Percentiles rank a stretch among this genome's conserved stretches.
phyloP scores from a whole-genome alignment of 2,329 filamentous ascomycete genomes.

The Fusarium euwallaceae region DNA sequence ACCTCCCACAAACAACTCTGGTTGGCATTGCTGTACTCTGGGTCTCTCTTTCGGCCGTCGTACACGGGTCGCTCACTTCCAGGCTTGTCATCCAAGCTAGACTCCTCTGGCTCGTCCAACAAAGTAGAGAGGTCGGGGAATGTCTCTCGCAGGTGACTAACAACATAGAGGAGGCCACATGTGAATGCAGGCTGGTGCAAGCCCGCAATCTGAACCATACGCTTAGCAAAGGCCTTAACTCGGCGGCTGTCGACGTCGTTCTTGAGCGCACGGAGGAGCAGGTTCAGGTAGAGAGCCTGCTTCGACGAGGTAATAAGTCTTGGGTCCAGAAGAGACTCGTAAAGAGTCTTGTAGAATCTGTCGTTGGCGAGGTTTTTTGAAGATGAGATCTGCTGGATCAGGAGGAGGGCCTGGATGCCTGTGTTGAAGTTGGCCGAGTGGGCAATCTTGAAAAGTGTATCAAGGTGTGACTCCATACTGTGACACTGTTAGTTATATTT shows the following conservation, averaged over 20 bases:
- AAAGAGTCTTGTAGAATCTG: conserved; percentile 93
- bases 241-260: conserved; percentile 90
- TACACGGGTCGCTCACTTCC: conserved; percentile 65
- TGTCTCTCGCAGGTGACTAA: conserved; percentile 81
- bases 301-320: conserved; percentile 92
- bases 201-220: conserved; percentile 87
- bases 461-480: conserved; percentile 87
- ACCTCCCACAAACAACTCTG: conserved; percentile 94
- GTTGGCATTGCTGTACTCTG: conserved; percentile 93
- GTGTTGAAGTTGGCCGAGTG: conserved; percentile 99
- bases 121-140: conserved; percentile 87
- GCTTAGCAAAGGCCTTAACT: conserved; percentile 95
- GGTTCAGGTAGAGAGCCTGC: conserved; percentile 93
- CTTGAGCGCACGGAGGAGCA: conserved; percentile 90
- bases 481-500: conserved; percentile 27
- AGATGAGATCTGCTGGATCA: conserved; percentile 92
- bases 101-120: conserved; percentile 83
- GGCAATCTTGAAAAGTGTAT: conserved; percentile 94
- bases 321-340: conserved; percentile 93
- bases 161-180: conserved; percentile 91
- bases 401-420: conserved; percentile 91
- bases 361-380: conserved; percentile 86
- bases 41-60: conserved; percentile 91
- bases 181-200: conserved; percentile 94
- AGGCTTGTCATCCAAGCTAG: conserved; percentile 71